Conservation (phyloP, 2,329 filamentous ascomycete species). For the Huntiella abstrusa region DNA sequence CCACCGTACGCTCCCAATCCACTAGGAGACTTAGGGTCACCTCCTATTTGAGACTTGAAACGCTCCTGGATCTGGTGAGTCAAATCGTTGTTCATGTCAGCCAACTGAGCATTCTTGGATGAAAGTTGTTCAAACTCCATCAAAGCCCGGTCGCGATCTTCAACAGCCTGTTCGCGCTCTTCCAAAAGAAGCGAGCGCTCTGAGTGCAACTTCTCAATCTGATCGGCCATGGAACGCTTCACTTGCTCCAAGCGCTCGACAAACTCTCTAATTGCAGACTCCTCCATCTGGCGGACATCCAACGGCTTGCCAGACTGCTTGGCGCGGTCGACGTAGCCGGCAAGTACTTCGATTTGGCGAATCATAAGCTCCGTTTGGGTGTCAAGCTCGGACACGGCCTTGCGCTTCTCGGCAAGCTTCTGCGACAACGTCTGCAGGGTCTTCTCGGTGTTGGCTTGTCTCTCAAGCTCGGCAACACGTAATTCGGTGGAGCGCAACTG, state of each 20-base stretch:
- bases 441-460: slow-evolving; percentile 49
- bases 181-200: slow-evolving; percentile 70
- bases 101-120: slow-evolving; percentile 82
- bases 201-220: slow-evolving; percentile 40
- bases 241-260: slow-evolving; percentile 53
- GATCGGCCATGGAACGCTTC: slow-evolving; percentile 36
- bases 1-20: slow-evolving; percentile 40
- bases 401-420: slow-evolving; percentile 78
- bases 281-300: slow-evolving; percentile 66
- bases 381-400: slow-evolving; percentile 85
- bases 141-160: slow-evolving; percentile 80
- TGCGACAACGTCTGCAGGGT: slow-evolving; percentile 62
- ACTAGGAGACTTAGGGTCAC: slow-evolving; percentile 28
- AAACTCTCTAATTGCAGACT: slow-evolving; percentile 78
- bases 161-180: slow-evolving; percentile 63
- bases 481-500: slow-evolving; percentile 69
- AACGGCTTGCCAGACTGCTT: slow-evolving; percentile 68
- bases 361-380: slow-evolving; percentile 93
- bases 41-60: slow-evolving; percentile 57
- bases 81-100: slow-evolving; percentile 87
- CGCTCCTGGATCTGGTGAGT: slow-evolving; percentile 86
- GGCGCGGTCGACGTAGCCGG: slow-evolving; percentile 69
- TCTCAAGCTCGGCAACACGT: slow-evolving; percentile 68
- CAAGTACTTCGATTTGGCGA: slow-evolving; percentile 73
- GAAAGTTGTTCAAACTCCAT: slow-evolving; percentile 92